Evolutionary conservation across 768 basidiomycete species (phyloP).

Genomic region (Candolleomyces efflorescens): DNA sequence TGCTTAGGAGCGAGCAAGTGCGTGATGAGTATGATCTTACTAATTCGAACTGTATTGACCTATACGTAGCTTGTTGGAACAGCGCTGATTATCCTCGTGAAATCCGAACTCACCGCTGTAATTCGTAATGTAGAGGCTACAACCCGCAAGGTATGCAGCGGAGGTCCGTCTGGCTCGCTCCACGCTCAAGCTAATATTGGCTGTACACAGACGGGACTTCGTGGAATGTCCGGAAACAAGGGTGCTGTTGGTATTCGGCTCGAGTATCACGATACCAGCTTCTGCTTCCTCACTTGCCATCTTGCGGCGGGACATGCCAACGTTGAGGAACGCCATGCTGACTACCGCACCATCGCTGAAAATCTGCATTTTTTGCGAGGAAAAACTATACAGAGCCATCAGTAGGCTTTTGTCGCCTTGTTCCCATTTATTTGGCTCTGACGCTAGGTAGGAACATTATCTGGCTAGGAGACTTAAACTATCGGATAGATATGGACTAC

Average conservation of each 20-base stretch:
- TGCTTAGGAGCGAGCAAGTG: slow-evolving; percentile 92
- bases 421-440: not conserved
- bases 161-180: not conserved
- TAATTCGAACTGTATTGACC: slow-evolving; percentile 4
- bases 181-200: not conserved
- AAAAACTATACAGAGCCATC: slow-evolving; percentile 83
- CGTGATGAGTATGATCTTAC: slow-evolving; percentile 5
- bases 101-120: slow-evolving; percentile 66
- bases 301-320: slow-evolving; percentile 94
- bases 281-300: slow-evolving; percentile 96
- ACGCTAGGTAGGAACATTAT: slow-evolving; percentile 66
- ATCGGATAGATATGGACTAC: slow-evolving; percentile 87
- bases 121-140: slow-evolving; percentile 92
- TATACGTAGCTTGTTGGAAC: slow-evolving; percentile 85
- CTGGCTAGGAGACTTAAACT: slow-evolving; percentile 96
- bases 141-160: slow-evolving; percentile 69
- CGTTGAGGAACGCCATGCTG: slow-evolving; percentile 85
- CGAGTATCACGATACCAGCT: slow-evolving; percentile 85
- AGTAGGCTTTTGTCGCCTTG: slow-evolving; percentile 49
- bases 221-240: slow-evolving; percentile 97
- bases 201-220: slow-evolving; percentile 63
- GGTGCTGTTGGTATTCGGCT: slow-evolving; percentile 93
- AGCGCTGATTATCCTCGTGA: slow-evolving; percentile 82
- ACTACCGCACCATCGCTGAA: slow-evolving; percentile 82
- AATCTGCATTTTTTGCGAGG: slow-evolving; percentile 88